Evolutionary conservation across 2,329 filamentous ascomycete genomes (phyloP).

Genomic region (Alternaria gaisen): DNA sequence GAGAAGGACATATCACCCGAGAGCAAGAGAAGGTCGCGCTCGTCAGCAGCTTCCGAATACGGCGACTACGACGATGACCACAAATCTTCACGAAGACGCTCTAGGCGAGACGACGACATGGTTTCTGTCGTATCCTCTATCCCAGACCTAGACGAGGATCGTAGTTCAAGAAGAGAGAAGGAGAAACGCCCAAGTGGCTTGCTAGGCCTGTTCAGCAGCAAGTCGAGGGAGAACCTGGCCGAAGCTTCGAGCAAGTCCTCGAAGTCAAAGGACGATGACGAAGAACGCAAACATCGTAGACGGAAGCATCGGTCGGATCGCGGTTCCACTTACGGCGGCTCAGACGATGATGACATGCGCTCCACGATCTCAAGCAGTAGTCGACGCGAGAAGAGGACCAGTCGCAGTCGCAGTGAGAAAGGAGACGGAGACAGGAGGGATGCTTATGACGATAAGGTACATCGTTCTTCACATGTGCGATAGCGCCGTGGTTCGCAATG

Average conservation of each 20-base stretch:
- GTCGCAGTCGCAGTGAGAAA: constrained; percentile 49
- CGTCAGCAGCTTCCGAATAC: constrained; percentile 52
- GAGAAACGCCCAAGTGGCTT: constrained; percentile 58
- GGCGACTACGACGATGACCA: constrained; percentile 52
- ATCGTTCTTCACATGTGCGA: constrained; percentile 43
- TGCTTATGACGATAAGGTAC: constrained; percentile 49
- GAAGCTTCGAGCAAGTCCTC: constrained; percentile 47
- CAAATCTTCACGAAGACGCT: constrained; percentile 52
- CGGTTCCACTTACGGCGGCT: constrained; percentile 51
- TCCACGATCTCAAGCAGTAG: constrained; percentile 47
- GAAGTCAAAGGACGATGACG: constrained; percentile 48
- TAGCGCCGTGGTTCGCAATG: constrained; percentile 35
- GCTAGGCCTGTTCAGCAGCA: constrained; percentile 58
- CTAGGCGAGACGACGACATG: constrained; percentile 55
- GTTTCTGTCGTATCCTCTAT: constrained; percentile 53
- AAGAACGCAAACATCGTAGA: constrained; percentile 55
- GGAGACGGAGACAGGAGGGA: constrained; percentile 48
- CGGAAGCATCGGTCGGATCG: constrained; percentile 54
- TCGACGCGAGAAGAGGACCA: constrained; percentile 54
- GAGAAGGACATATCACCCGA: constrained; percentile 46
- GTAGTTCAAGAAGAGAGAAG: constrained; percentile 45
- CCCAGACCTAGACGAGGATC: constrained; percentile 52
- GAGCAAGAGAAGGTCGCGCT: constrained; percentile 35
- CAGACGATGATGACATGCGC: constrained; percentile 50
- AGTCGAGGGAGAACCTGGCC: constrained; percentile 51